Base-by-base conservation (phyloP, 2,329 filamentous ascomycete genomes). In the Dichotomopilus funicola region DNA sequence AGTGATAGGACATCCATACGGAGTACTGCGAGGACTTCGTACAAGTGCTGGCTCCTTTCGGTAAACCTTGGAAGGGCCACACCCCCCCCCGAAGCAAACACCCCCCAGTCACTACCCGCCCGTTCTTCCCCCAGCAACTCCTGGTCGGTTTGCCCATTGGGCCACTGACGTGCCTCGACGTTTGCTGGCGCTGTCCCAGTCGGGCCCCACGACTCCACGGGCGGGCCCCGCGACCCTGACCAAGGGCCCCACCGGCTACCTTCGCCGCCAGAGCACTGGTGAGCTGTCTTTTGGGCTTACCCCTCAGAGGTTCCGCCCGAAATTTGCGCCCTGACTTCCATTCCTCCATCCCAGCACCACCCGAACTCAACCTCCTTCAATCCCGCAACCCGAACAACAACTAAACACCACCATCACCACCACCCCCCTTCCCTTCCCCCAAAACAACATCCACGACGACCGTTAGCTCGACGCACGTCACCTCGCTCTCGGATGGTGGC, bases 121-220 rank as follows among this genome's bases (percentile, higher is more conserved):
- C 45, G 40, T 46, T 35, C n/a, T 48, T 27, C 11, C 38, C 42
- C 36, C 44, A 11, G 7, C 33, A 13, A 9, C 38, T 35, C 37
- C 31, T 41, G 47, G 36, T 43, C 43, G 43, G 52, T 51, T 51
- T 48, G 34, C 47, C 47, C 51, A 53, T 53, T 55, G 50, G 56
- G 58, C 41, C 36, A 43, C 48, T 58, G 53, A 52, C 43, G 54
- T 50, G 41, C 40, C 19, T 49, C 36, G 31, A 51, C 45, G 19
- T 53, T 38, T 54, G 49, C 51, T 52, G 33, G 50, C 47, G 46
- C 46, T 41, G 12, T 52, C 53, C 49, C 45, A 54, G 36, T 41
- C 40, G 45, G 47, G 46, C 36, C 56, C 56, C 59, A 59, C 59
- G 59, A 59, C 56, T 58, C 59, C 51, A 61, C 51, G 45, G 50